Percentiles rank a stretch among this genome's conserved stretches.
phyloP scores from a whole-genome alignment of 768 basidiomycete genomes.

The Daedaleopsis nitida region DNA sequence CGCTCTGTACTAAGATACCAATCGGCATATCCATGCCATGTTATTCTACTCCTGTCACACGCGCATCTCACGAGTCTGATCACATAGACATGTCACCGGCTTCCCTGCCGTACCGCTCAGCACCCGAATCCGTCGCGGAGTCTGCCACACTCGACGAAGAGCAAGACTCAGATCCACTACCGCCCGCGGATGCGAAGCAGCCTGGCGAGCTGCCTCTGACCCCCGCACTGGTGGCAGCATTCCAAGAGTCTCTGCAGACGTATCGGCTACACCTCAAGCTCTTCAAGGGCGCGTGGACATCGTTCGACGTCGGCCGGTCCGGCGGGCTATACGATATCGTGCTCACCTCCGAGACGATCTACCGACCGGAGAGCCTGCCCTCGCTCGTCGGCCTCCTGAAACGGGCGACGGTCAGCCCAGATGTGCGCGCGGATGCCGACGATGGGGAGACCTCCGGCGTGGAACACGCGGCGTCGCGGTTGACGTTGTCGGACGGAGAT shows the following conservation, averaged over 20 bases:
- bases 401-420: constrained; percentile 32
- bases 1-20: not conserved
- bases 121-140: constrained; percentile 24
- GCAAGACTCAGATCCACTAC: constrained; percentile 23
- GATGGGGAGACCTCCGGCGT: not conserved
- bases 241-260: constrained; percentile 56
- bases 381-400: constrained; percentile 59
- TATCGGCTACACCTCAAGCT: constrained; percentile 67
- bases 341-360: constrained; percentile 93
- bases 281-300: constrained; percentile 82
- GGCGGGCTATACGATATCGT: constrained; percentile 65
- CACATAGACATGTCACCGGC: constrained; percentile 62
- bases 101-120: constrained; percentile 48
- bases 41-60: too few species aligned
- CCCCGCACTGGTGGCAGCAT: constrained; percentile 61
- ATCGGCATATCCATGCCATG: not conserved
- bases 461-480: not conserved
- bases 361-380: constrained; percentile 63
- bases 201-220: constrained; percentile 70
- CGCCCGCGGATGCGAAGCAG: constrained; percentile 33
- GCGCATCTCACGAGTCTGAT: not conserved
- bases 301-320: constrained; percentile 39
- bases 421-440: too few species aligned
- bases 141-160: constrained; percentile 30
- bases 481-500: constrained; percentile 8